Conservation (phyloP, 2,329 filamentous ascomycete genomes). For the Lecanicillium sp. region DNA sequence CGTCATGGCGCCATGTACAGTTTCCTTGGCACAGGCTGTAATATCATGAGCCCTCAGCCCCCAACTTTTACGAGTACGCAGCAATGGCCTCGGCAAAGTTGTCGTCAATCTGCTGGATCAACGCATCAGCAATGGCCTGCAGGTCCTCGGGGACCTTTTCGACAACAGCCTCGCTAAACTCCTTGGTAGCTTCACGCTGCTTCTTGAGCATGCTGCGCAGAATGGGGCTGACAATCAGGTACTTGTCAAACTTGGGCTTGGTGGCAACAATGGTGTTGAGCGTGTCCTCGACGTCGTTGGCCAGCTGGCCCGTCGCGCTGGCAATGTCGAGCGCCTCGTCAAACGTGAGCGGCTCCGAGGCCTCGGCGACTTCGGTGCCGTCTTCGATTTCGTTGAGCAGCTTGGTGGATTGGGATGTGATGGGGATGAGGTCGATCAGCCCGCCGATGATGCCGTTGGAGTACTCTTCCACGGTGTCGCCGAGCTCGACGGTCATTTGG, state of each 20-base stretch:
- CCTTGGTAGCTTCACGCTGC: conserved; percentile 29
- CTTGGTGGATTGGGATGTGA: conserved; percentile 27
- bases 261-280: conserved; percentile 27
- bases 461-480: conserved; percentile 26
- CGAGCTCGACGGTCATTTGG: conserved; percentile 23
- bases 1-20: too few species aligned
- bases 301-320: conserved; percentile 24
- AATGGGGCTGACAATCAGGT: conserved; percentile 29
- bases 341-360: conserved; percentile 27
- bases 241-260: conserved; percentile 35
- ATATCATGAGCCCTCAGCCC: not conserved
- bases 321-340: conserved; percentile 31
- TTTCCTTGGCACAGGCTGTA: too few species aligned
- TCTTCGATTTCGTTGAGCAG: conserved; percentile 31
- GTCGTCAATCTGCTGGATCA: conserved; percentile 29
- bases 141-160: conserved; percentile 29
- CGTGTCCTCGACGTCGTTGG: conserved; percentile 27
- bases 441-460: conserved; percentile 26
- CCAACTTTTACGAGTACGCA: conserved; percentile 13
- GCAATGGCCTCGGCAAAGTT: conserved; percentile 30
- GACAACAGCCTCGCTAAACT: conserved; percentile 28
- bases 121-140: conserved; percentile 20
- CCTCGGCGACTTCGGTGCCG: conserved; percentile 26
- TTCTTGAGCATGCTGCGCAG: conserved; percentile 33
- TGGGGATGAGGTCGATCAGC: conserved; percentile 29